These are phyloP conservation scores for Stenogyne calaminthoides DNA, from an alignment of 305 asterid species.

Conservation along the genomic window DNA sequence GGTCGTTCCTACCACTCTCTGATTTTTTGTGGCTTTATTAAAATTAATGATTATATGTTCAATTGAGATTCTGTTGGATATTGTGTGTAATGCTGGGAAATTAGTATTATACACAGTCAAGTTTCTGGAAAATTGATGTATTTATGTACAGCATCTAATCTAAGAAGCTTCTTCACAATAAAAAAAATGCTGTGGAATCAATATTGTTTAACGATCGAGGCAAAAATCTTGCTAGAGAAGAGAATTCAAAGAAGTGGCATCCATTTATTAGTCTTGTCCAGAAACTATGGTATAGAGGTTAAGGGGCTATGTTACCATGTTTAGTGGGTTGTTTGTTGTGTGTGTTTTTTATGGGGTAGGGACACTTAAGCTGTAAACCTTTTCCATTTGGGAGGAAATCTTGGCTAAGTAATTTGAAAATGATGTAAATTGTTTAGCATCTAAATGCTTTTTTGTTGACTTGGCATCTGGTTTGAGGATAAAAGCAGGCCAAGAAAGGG, in stretches of 20 bases:
- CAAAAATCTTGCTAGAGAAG: not conserved
- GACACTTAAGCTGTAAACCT: not conserved
- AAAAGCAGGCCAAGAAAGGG: not conserved
- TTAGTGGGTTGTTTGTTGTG: not conserved
- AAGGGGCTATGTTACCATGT: not conserved
- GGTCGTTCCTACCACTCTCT: conserved; percentile 41
- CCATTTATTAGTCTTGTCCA: not conserved
- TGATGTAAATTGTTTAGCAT: conserved; percentile 2
- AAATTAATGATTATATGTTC: not conserved
- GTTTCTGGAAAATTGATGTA: not conserved
- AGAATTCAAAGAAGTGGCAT: not conserved
- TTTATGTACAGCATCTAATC: not conserved
- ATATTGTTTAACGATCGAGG: not conserved
- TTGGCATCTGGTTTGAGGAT: conserved; percentile 12
- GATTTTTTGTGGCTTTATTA: not conserved
- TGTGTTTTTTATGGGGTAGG: not conserved
- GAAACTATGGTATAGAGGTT: not conserved
- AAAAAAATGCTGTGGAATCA: conserved; percentile 4
- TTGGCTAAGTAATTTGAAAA: conserved; percentile 9
- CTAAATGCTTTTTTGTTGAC: not conserved
- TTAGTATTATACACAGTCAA: not conserved
- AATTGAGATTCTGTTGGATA: not conserved
- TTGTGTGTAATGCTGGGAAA: conserved; percentile 7
- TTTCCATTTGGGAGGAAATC: conserved; percentile 1
- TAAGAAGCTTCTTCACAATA: not conserved